Evolutionary conservation across 2,329 filamentous ascomycete genomes (phyloP).

Genomic region (Arthrinium phaeospermum): DNA sequence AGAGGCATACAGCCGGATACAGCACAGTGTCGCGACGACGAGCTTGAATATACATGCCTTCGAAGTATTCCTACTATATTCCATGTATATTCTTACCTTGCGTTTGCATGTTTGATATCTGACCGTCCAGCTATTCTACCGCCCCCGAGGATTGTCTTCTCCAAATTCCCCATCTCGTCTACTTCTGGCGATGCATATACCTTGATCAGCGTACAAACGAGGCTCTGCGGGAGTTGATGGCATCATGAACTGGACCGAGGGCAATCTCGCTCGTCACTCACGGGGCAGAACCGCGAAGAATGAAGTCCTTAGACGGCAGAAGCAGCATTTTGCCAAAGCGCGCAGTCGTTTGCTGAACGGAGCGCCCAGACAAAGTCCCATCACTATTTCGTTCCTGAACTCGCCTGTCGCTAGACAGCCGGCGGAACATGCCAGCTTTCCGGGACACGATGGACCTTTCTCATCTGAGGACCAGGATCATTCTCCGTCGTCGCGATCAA

Average conservation of each 20-base stretch:
- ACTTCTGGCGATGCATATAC: not conserved
- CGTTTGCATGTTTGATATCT: not conserved
- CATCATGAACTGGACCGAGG: slow-evolving; percentile 58
- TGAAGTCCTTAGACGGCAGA: slow-evolving; percentile 46
- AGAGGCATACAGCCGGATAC: not conserved
- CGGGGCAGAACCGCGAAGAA: slow-evolving; percentile 40
- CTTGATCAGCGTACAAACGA: not conserved
- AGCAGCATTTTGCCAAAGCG: slow-evolving; percentile 53
- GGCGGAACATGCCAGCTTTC: slow-evolving; percentile 10
- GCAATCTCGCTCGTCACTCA: slow-evolving; percentile 49
- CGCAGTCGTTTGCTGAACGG: slow-evolving; percentile 40
- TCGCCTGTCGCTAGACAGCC: slow-evolving; percentile 9
- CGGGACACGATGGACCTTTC: not conserved
- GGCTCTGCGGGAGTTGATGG: not conserved
- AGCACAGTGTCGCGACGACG: not conserved
- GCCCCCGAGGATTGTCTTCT: not conserved
- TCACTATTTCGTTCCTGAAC: slow-evolving; percentile 38
- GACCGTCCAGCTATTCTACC: not conserved
- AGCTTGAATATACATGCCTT: not conserved
- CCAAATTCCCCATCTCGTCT: not conserved
- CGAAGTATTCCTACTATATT: not conserved
- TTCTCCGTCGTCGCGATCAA: not conserved
- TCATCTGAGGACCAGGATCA: not conserved
- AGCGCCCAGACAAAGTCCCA: slow-evolving; percentile 37
- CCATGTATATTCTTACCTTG: not conserved